Evolutionary conservation across 495 filamentous ascomycete species (phyloP).

Genomic region (Xylaria curta): DNA sequence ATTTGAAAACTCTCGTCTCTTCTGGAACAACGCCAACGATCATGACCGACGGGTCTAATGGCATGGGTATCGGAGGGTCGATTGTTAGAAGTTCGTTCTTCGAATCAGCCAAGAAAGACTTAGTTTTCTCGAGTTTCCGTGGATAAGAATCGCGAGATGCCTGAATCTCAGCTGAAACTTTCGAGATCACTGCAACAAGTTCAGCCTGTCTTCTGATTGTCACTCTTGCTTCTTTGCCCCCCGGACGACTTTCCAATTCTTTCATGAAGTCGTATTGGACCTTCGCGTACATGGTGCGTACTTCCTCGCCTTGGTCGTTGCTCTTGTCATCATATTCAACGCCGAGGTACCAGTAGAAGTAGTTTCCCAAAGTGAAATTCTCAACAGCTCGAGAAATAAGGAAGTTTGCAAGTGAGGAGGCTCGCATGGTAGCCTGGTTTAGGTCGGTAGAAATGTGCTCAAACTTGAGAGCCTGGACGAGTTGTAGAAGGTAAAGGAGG

Average conservation of each 20-base stretch:
- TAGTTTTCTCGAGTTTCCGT: conserved; percentile 81
- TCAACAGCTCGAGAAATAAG: conserved; percentile 83
- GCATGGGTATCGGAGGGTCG: conserved; percentile 86
- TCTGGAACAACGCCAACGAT: conserved; percentile 82
- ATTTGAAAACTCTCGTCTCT: conserved; percentile 93
- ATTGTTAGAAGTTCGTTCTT: conserved; percentile 85
- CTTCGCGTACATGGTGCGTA: conserved; percentile 84
- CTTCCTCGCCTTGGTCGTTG: conserved; percentile 69
- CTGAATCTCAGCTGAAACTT: conserved; percentile 88
- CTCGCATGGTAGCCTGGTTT: conserved; percentile 68
- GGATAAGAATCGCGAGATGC: conserved; percentile 76
- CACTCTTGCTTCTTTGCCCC: conserved; percentile 72
- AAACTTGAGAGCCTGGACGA: conserved; percentile 97
- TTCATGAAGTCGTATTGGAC: conserved; percentile 96
- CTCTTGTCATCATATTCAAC: conserved; percentile 88
- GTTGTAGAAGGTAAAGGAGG: conserved; percentile 87
- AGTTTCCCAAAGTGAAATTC: conserved; percentile 91
- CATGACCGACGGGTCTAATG: conserved; percentile 82
- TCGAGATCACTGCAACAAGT: conserved; percentile 82
- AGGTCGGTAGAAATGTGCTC: conserved; percentile 71
- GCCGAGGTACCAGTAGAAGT: conserved; percentile 97
- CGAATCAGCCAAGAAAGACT: conserved; percentile 81
- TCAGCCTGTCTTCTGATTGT: conserved; percentile 88
- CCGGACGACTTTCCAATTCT: conserved; percentile 68
- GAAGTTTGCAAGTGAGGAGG: conserved; percentile 90